Conservation (phyloP, 805 yeast species). For the Aciculoconidium aculeatum region DNA sequence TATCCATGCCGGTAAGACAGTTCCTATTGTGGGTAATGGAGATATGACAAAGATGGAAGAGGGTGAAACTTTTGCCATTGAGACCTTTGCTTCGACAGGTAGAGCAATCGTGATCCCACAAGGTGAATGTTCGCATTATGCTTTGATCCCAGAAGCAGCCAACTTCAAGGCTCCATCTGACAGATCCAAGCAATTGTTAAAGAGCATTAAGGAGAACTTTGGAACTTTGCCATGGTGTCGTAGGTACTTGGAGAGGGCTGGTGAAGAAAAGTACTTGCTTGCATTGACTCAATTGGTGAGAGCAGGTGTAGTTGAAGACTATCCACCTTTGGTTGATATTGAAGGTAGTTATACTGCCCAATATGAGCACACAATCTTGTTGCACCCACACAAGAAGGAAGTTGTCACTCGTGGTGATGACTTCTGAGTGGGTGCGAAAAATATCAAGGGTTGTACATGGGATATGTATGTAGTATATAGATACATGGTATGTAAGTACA, state of each 20-base stretch:
- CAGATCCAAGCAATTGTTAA: constrained; percentile 64
- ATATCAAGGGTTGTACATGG: too few relatives aligned
- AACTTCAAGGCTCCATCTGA: constrained; percentile 44
- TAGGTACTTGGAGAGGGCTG: constrained; percentile 84
- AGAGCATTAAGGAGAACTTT: constrained; percentile 70
- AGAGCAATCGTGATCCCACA: constrained; percentile 78
- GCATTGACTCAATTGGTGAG: constrained; percentile 82
- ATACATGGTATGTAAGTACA: too few relatives aligned
- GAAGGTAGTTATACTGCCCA: constrained; percentile 93
- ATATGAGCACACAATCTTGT: constrained; percentile 86
- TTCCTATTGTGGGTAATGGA: constrained; percentile 90
- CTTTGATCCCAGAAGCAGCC: constrained; percentile 47
- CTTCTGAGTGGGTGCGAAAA: too few relatives aligned
- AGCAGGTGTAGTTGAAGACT: constrained; percentile 84
- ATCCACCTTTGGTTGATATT: constrained; percentile 85
- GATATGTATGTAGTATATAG: too few relatives aligned
- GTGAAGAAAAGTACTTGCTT: constrained; percentile 84
- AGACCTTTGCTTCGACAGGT: constrained; percentile 97
- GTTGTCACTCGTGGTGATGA: constrained; percentile 95
- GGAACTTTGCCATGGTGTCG: constrained; percentile 97
- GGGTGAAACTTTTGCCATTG: constrained; percentile 96
- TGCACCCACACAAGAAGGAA: constrained; percentile 90
- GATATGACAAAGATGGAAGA: constrained; percentile 98
- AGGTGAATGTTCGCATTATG: constrained; percentile 96
- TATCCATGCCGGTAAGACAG: constrained; percentile 94